Conservation (phyloP, 2,329 filamentous ascomycete genomes). For the Scleromitrula shiraiana region DNA sequence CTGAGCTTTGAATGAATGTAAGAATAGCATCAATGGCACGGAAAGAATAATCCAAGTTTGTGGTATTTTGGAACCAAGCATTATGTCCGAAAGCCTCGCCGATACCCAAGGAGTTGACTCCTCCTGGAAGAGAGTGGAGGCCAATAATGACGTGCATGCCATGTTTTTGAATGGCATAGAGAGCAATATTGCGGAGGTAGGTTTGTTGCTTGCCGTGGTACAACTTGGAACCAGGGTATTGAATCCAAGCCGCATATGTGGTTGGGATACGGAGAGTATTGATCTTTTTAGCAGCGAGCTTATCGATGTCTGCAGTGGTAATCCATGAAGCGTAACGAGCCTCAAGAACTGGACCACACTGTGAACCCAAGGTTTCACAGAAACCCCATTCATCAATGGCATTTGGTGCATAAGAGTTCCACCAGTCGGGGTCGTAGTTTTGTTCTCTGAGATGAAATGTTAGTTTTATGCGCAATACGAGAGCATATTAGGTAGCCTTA, state of each 20-base stretch:
- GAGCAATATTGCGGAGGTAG: conserved; percentile 27
- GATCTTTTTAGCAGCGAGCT: conserved; percentile 27
- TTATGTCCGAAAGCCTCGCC: conserved; percentile 29
- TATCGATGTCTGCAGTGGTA: conserved; percentile 29
- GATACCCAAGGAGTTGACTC: conserved; percentile 28
- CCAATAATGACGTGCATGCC: conserved; percentile 37
- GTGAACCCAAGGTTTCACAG: conserved; percentile 26
- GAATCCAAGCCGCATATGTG: conserved; percentile 32
- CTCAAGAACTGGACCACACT: conserved; percentile 28
- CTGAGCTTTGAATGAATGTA: conserved; percentile 28
- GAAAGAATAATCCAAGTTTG: conserved; percentile 29
- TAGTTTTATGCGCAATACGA: neutral
- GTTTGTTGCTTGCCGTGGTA: conserved; percentile 29
- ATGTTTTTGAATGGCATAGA: conserved; percentile 32
- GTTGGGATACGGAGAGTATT: conserved; percentile 32
- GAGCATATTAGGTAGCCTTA: neutral
- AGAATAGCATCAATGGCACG: conserved; percentile 29
- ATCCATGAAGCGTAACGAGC: conserved; percentile 28
- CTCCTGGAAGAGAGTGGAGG: conserved; percentile 35
- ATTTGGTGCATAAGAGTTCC: neutral
- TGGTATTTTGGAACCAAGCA: conserved; percentile 32
- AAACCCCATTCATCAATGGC: conserved; percentile 30
- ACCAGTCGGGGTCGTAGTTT: neutral
- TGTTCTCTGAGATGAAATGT: neutral
- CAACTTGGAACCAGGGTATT: conserved; percentile 28